Evolutionary conservation across 352 stramenopile species (phyloP).

Genomic region (Phytophthora tentaculata): DNA sequence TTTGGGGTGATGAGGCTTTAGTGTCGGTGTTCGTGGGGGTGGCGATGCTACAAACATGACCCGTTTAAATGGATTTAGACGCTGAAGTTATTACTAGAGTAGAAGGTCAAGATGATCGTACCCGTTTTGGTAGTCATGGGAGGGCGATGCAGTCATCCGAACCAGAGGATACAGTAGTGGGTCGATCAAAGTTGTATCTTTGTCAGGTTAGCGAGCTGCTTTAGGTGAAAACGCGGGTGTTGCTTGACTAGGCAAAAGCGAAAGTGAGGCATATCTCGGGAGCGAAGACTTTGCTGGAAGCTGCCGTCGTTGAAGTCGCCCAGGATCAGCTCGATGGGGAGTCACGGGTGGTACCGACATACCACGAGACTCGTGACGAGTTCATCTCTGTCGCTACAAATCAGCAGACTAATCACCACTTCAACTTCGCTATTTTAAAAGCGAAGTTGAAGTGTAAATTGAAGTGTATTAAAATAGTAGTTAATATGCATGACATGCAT

Average conservation of each 20-base stretch:
- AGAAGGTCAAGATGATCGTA: neutral
- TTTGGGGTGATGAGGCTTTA: neutral
- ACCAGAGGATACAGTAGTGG: neutral
- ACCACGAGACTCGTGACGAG: too few species aligned
- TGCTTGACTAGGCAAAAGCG: neutral
- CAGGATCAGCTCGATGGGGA: neutral
- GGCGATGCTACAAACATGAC: neutral
- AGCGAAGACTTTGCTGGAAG: neutral
- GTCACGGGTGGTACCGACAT: neutral
- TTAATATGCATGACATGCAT: too few species aligned
- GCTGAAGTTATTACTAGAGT: neutral
- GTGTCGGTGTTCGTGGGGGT: neutral
- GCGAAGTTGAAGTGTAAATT: too few species aligned
- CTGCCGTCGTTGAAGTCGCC: neutral
- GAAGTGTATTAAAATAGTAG: too few species aligned
- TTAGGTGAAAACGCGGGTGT: neutral
- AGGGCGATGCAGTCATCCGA: neutral
- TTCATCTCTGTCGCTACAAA: neutral
- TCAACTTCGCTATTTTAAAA: neutral
- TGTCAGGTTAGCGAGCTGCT: neutral
- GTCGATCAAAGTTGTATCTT: neutral
- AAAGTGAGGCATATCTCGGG: neutral
- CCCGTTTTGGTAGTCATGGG: neutral
- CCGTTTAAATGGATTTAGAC: neutral
- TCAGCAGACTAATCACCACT: constrained; percentile 1